Conservation (phyloP, 2,329 filamentous ascomycete genomes). For the Sordariomycetes sp. region DNA sequence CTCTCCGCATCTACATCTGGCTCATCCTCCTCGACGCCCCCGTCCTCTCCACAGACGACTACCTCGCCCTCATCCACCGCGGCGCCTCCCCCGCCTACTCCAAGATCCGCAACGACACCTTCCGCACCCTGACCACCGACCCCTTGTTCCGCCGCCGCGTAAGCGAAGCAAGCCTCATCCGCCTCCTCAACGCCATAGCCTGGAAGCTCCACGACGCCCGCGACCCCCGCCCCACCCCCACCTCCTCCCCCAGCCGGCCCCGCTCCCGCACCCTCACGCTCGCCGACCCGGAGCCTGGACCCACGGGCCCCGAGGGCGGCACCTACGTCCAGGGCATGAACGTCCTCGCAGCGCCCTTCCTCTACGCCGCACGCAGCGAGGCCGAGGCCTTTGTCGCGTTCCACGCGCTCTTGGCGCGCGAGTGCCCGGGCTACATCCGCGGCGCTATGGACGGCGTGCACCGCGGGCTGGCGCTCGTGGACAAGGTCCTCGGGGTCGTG, state of each 20-base stretch:
- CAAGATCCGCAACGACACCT: slow-evolving; percentile 97
- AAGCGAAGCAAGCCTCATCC: slow-evolving; percentile 87
- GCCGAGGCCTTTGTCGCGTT: slow-evolving; percentile 90
- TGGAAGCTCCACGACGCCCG: slow-evolving; percentile 83
- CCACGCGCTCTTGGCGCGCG: slow-evolving; percentile 70
- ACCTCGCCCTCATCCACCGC: slow-evolving; percentile 81
- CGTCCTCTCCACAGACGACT: slow-evolving; percentile 72
- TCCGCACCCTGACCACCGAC: slow-evolving; percentile 90
- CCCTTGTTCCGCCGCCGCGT: slow-evolving; percentile 93
- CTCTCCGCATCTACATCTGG: slow-evolving; percentile 91
- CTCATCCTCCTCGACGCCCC: slow-evolving; percentile 82
- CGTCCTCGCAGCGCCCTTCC: slow-evolving; percentile 85
- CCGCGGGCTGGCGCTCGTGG: slow-evolving; percentile 77
- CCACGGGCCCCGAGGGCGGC: slow-evolving; percentile 41
- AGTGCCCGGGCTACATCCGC: slow-evolving; percentile 87
- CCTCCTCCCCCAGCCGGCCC: slow-evolving; percentile 21
- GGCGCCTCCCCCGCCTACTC: slow-evolving; percentile 89
- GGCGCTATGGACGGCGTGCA: slow-evolving; percentile 97
- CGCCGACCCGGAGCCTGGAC: slow-evolving; percentile 47
- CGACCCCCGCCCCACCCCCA: slow-evolving; percentile 22
- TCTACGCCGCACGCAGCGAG: slow-evolving; percentile 90
- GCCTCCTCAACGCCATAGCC: slow-evolving; percentile 85
- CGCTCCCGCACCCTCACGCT: slow-evolving; percentile 44
- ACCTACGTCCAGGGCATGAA: slow-evolving; percentile 99
- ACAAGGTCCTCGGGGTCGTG: slow-evolving; percentile 82